Conservation (phyloP, 2,329 filamentous ascomycete species). For the Xylariaceae sp. region DNA sequence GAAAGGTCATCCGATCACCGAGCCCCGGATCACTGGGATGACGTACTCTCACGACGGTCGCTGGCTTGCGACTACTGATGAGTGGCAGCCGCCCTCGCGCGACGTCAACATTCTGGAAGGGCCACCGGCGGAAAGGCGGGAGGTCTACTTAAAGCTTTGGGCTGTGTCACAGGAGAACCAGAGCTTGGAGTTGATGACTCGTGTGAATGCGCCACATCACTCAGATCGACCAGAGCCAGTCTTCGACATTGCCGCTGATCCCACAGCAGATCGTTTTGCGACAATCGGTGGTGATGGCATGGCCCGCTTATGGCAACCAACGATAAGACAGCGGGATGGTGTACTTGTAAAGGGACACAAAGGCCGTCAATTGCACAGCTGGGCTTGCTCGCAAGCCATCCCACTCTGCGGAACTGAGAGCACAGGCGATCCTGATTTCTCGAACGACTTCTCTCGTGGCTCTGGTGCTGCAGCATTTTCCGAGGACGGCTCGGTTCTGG, state of each 20-base stretch:
- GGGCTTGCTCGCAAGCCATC: constrained; percentile 66
- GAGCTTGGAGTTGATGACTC: constrained; percentile 71
- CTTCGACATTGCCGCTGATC: constrained; percentile 71
- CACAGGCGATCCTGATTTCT: constrained; percentile 33
- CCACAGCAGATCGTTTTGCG: constrained; percentile 69
- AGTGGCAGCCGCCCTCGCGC: constrained; percentile 73
- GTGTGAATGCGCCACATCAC: constrained; percentile 80
- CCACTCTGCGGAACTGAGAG: constrained; percentile 45
- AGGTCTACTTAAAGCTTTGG: constrained; percentile 93
- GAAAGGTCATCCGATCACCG: constrained; percentile 67
- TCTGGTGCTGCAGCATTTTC: constrained; percentile 74
- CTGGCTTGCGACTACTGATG: constrained; percentile 90
- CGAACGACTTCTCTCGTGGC: constrained; percentile 29
- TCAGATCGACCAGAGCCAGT: constrained; percentile 56
- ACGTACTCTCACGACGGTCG: constrained; percentile 75
- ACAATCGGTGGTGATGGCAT: constrained; percentile 79
- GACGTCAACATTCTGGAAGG: constrained; percentile 62
- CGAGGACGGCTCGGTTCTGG: constrained; percentile 80
- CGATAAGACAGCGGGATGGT: constrained; percentile 65
- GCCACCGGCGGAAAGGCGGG: constrained; percentile 51
- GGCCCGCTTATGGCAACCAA: constrained; percentile 79
- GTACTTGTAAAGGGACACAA: constrained; percentile 58
- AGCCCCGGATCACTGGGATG: constrained; percentile 75
- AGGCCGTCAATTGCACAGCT: constrained; percentile 64
- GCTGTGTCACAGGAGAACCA: constrained; percentile 56